A percentile compares a stretch with the other conserved stretches of the same genome.
Conservation (phyloP, 176 grass and related monocot genomes). For the Avena sativa region DNA sequence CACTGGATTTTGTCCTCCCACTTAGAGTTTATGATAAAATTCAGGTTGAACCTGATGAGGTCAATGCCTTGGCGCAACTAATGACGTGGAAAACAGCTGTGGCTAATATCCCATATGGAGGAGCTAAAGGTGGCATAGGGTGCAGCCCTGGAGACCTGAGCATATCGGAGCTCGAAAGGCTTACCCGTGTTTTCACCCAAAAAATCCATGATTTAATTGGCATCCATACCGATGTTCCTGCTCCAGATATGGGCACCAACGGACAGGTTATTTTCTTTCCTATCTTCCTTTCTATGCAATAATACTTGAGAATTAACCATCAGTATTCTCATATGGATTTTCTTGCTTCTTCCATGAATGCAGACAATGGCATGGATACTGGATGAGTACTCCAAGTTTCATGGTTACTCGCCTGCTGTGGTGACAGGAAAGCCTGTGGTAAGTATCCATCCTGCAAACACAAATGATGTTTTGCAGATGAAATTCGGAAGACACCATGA, state of each 20-base stretch:
- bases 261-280: constrained; percentile 56
- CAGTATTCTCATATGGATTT: not conserved
- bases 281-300: not conserved
- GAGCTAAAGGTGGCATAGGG: constrained; percentile 95
- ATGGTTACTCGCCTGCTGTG: constrained; percentile 92
- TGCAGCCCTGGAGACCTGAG: constrained; percentile 82
- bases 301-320: constrained; percentile 7
- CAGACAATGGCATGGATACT: constrained; percentile 98
- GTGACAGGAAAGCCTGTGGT: constrained; percentile 98
- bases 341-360: constrained; percentile 31
- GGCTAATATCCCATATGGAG: constrained; percentile 94
- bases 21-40: constrained; percentile 10
- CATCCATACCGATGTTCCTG: constrained; percentile 88
- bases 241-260: constrained; percentile 97
- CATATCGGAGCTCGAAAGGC: constrained; percentile 79
- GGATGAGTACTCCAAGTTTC: constrained; percentile 95
- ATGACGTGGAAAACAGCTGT: constrained; percentile 98
- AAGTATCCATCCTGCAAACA: constrained; percentile 32
- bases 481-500: not conserved
- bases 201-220: constrained; percentile 98
- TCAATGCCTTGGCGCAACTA: constrained; percentile 94
- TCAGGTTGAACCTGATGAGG: constrained; percentile 93
- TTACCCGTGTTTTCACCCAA: constrained; percentile 93
- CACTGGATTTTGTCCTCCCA: not conserved
- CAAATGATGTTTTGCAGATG: constrained; percentile 6